Base-by-base conservation (phyloP, 352 stramenopile species). In the Elongisporangium prolatum region DNA sequence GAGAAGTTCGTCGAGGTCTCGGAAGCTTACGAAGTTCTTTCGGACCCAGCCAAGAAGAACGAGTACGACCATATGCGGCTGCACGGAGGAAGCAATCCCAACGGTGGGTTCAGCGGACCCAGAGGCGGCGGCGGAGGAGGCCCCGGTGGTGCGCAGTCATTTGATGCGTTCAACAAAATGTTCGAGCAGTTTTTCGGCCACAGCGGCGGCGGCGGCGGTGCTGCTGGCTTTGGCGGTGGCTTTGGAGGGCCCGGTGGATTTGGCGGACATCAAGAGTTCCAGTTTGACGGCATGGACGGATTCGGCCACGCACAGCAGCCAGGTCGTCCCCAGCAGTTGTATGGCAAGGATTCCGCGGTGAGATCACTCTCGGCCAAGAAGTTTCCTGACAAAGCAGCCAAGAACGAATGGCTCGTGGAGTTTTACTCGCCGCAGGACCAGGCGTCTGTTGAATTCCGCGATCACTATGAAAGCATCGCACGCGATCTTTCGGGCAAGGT, bases 1-100 rank as follows among this genome's bases (percentile, higher is more conserved):
- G 74, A 94, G 54, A 95, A 93, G 65, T 98, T 98, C 63, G 89
- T 97, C 21, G 80, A 97, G 53, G 88, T 98, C 37, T 95, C 77
- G 18, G 86, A 96, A 58, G 93, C 93, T 2, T 98, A 98, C 64
- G 88, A 97, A 59, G 89, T 98, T 60, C 83, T 98, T 18, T 95
- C 86, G 17, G 93, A 98, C 56, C 68, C 86, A 48, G 68, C 95
- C 16, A 94, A 96, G 70, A 77, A 90, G 44, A 72, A 92, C 8
- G 86, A 95, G 38, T 98, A 97, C 68, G 93, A 98, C 63, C 72
- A 96, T 34, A 78, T 75, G 9, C 72, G 78, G n/a, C 64, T 61
- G 1, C 80, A 81, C 54, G 66, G 68, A 52, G 71, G 65, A 28
- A 56, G 59, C 28, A 22, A 10, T 37, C 21, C 14, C 22, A 63